Base-by-base conservation (phyloP, 192 early-diverging fungal species). In the Umbelopsis sp. region DNA sequence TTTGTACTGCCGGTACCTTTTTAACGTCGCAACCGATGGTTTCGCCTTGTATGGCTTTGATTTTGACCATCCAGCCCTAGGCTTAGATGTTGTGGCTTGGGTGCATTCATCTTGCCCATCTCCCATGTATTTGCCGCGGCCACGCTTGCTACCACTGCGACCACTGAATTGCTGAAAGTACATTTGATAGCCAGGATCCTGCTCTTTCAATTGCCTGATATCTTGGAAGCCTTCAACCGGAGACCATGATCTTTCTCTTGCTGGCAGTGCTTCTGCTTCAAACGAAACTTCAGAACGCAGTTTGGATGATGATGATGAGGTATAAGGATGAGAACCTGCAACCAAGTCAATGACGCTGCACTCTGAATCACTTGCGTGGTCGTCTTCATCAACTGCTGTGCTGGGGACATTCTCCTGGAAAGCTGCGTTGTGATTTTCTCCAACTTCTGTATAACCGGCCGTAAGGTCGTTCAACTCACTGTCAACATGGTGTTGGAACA, bases 191-290 rank as follows among this genome's bases (percentile, higher is more conserved):
- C 55, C 55, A 16, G 55, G 55, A 12, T 61, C 55, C 2, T 61
- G 27, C 16, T 35, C 33, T 35, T 35, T 22, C 4, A 61, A 35
- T 35, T 61, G 55, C 30, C 55, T 25, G 33, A 61, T 61, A 35
- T 61, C 55, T 35, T 61, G 55, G 33, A 61, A 61, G 2, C 55
- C 55, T 61, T 61, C 55, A 11, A 61, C 25, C 13, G 55, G 55
- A 5, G 55, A 61, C 2, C 37, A n/a, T 18, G 55, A 61, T 35
- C 55, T 25, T 35, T 61, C 23, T 16, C 55, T 1, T 41, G 30
- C 27, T 30, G 27, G 9, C 13, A 3, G 4, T 61, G 2, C 15
- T 7, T 15, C 2, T 15, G 0, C 55, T 13, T 41, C 37, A 0
- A 41, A 1, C 37, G 37, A 10, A 41, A 41, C 5, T 41, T 41